These are phyloP conservation scores for Nepenthes mirabilis DNA, from an alignment of 148 eudicot genomes.

Conservation along the genomic window DNA sequence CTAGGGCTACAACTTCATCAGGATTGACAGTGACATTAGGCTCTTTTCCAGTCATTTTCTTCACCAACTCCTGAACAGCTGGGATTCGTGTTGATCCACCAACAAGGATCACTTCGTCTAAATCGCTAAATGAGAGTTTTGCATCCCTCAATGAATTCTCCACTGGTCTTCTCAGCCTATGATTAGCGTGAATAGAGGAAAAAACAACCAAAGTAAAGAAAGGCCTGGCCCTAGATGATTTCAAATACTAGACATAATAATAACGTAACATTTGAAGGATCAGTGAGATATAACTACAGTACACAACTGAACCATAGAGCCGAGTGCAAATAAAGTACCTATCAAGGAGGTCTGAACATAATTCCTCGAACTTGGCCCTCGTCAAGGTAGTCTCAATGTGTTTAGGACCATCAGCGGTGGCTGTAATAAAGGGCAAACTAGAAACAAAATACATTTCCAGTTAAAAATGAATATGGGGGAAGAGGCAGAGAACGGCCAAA, in stretches of 20 bases:
- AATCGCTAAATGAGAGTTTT: slow-evolving; percentile 38
- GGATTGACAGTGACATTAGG: slow-evolving; percentile 61
- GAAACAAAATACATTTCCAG: slow-evolving; percentile 1
- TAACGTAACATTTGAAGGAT: too few species aligned
- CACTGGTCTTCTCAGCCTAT: slow-evolving; percentile 51
- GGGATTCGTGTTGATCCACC: slow-evolving; percentile 79
- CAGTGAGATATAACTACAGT: too few species aligned
- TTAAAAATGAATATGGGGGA: neutral
- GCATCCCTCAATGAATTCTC: slow-evolving; percentile 53
- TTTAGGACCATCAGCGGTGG: slow-evolving; percentile 89
- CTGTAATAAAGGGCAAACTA: slow-evolving; percentile 84
- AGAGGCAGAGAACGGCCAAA: neutral
- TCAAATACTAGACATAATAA: too few species aligned
- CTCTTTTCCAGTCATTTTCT: slow-evolving; percentile 47
- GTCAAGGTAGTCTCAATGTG: slow-evolving; percentile 87
- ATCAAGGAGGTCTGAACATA: slow-evolving; percentile 84
- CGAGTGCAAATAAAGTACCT: slow-evolving; percentile 24
- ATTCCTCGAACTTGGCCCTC: slow-evolving; percentile 74
- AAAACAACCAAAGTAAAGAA: too few species aligned
- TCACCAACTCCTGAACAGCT: slow-evolving; percentile 52
- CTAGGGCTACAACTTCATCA: slow-evolving; percentile 75
- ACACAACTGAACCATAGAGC: too few species aligned
- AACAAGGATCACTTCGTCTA: slow-evolving; percentile 68
- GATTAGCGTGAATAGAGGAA: neutral
- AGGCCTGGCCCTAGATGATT: too few species aligned